phyloP scores from a whole-genome alignment of 495 filamentous ascomycete genomes.

The Apiosordaria backusii region DNA sequence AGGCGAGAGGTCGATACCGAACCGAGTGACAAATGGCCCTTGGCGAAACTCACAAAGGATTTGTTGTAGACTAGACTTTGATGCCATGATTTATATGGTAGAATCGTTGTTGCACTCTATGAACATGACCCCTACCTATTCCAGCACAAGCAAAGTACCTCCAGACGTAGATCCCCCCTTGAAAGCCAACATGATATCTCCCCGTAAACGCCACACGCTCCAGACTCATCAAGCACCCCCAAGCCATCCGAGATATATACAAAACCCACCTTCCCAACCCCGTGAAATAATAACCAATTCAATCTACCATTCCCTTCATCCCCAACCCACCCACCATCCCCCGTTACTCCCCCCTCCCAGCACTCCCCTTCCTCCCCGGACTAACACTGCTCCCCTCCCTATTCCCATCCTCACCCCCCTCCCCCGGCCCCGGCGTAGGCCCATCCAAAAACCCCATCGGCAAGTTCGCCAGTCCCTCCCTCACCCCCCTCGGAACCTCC shows the following conservation, averaged over 20 bases:
- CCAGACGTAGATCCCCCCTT: not conserved
- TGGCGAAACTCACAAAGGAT: not conserved
- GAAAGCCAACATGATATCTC: not conserved
- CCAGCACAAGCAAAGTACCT: not conserved
- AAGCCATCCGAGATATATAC: not conserved
- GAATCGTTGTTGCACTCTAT: not conserved
- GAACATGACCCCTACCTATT: not conserved
- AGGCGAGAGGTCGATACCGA: no score
- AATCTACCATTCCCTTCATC: no score
- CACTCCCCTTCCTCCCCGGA: not conserved
- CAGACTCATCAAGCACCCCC: not conserved
- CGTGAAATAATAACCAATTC: not conserved
- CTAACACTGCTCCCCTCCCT: no score
- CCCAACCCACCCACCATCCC: not conserved
- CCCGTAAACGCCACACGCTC: not conserved
- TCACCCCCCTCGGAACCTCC: conserved; percentile 19
- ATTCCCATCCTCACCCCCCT: not conserved
- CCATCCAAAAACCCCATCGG: not conserved
- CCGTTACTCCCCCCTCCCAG: not conserved
- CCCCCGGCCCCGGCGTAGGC: no score
- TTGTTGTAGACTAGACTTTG: not conserved
- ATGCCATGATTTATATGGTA: not conserved
- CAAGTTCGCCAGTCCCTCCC: conserved; percentile 16
- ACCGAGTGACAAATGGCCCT: no score
- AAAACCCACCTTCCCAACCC: not conserved